Base-by-base conservation (phyloP, 371 early-diverging fungal genomes). In the Enterospora canceri region DNA sequence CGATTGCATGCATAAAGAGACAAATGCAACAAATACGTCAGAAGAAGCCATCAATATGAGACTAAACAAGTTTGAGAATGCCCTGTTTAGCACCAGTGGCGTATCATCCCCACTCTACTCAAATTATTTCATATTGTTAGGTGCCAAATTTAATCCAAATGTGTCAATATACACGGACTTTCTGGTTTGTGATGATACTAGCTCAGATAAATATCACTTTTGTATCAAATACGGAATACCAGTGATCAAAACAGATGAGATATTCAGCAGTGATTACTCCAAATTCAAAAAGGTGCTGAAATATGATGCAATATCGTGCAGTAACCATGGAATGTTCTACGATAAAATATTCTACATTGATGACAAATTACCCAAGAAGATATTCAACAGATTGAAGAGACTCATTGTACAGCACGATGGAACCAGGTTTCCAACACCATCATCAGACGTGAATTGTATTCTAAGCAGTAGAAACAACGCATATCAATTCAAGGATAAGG, bases 331-430 rank as follows among this genome's bases (percentile, higher is more conserved):
- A 30, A 66, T 79, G 23, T 80, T 80, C 70, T 26, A 68, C 40
- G 73, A 72, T 26, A 75, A 68, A 58, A 46, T 67, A n/a, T 77
- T 80, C 70, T 77, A 55, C 34, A 62, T 77, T 19, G 77, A 77
- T 61, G 23, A 35, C 12, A 59, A 32, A 5, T 56, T 77, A 2
- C 65, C 58, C 15, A 58, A 57, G 51, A 33, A 28, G 3, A 57
- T 79, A 23, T 76, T 72, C 47, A 75, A 72, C 26, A 57, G 58
- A 4, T 48, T 81, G 0, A 64, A 67, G 58, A 62, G 72, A 51
- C n/a, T 73, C 12, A 68, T 81, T 26, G 62, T 81, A 28, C 68
- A 73, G 62, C 48, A 76, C 48, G 76, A 68, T 24, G 81, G 81
- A 34, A 75, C 46, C 18, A 24, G 81, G 33, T 71, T 77, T n/a